Evolutionary conservation across 202 grass and related monocot species (phyloP).

Genomic region (Musa balbisiana): DNA sequence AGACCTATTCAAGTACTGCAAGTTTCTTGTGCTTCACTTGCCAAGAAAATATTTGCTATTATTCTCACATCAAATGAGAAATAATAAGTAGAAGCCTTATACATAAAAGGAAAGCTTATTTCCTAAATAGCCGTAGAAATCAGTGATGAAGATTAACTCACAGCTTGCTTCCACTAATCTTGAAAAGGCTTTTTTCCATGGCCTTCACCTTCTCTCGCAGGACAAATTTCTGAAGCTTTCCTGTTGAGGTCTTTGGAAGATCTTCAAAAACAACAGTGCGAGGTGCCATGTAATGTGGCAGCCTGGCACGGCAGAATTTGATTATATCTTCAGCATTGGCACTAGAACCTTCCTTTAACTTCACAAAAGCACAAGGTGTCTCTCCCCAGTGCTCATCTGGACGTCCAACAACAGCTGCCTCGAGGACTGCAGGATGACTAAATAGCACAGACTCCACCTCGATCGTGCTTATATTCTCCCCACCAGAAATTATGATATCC

Average conservation of each 20-base stretch:
- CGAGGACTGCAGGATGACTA: slow-evolving; percentile 58
- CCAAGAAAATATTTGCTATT: too few species aligned
- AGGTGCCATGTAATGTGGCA: slow-evolving; percentile 75
- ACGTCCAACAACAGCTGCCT: slow-evolving; percentile 59
- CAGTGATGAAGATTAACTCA: slow-evolving; percentile 15
- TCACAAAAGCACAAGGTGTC: slow-evolving; percentile 82
- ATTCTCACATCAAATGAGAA: too few species aligned
- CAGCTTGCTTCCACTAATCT: slow-evolving; percentile 48
- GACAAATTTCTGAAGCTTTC: slow-evolving; percentile 72
- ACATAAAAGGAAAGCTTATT: too few species aligned
- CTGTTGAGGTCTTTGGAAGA: slow-evolving; percentile 76
- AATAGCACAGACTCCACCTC: slow-evolving; percentile 76
- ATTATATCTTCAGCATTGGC: slow-evolving; percentile 40
- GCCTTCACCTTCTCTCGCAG: slow-evolving; percentile 60
- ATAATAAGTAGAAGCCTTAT: too few species aligned
- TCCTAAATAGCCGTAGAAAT: too few species aligned
- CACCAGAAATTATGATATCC: slow-evolving; percentile 90
- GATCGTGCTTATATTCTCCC: slow-evolving; percentile 83
- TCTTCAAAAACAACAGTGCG: slow-evolving; percentile 63
- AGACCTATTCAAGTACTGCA: too few species aligned
- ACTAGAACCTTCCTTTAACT: slow-evolving; percentile 36
- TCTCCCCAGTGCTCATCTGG: slow-evolving; percentile 75
- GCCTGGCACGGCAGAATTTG: slow-evolving; percentile 55
- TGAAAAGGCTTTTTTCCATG: slow-evolving; percentile 42
- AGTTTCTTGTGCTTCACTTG: too few species aligned